Evolutionary conservation across 2,329 filamentous ascomycete species (phyloP), one percentile per base, ranked within the genome.

Genomic region (Onygenales sp.): DNA sequence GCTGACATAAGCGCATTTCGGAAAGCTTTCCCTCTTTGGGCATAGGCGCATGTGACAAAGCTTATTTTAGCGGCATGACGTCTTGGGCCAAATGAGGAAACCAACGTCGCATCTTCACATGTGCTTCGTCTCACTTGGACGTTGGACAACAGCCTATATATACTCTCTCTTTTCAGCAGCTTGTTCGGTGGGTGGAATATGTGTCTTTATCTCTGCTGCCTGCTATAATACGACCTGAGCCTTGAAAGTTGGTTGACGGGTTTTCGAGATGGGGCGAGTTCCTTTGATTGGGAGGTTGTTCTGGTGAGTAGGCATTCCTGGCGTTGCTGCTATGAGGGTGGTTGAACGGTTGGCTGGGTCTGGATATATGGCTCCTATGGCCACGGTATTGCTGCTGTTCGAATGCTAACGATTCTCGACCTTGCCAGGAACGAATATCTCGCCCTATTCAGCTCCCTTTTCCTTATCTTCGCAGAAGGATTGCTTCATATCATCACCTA

Each of bases 401-500:
- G 6, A 17, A n/a, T 42, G 36, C 31, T 50, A 33, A 50, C 10
- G n/a, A 21, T 10, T 17, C 31, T 21, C 4, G 6, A 3, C 27
- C 6, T 42, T 17, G 2, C 36, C 21, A 90, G 87, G 69, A 80
- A 80, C 70, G 91, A 98, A 74, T 97, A 97, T 73, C 72, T 94
- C 58, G 89, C 91, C 40, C 81, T 98, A 43, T 72, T 93, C 46
- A 83, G 84, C 52, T 97, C 92, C 6, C 87, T 97, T 63, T 64
- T 88, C 51, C 80, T 98, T 39, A 85, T 97, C 54, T 78, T 83
- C 46, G 78, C 95, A 59, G 93, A 98, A 70, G 84, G 84, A 53
- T 65, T 95, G 56, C 86, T 95, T 62, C 84, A 92, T 62, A 76
- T 95, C 54, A 81, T 95, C 57, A 97, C 93, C 1, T 80, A 96